Evolutionary conservation across 495 filamentous ascomycete species (phyloP).

Genomic region (Aspergillus nidulans): DNA sequence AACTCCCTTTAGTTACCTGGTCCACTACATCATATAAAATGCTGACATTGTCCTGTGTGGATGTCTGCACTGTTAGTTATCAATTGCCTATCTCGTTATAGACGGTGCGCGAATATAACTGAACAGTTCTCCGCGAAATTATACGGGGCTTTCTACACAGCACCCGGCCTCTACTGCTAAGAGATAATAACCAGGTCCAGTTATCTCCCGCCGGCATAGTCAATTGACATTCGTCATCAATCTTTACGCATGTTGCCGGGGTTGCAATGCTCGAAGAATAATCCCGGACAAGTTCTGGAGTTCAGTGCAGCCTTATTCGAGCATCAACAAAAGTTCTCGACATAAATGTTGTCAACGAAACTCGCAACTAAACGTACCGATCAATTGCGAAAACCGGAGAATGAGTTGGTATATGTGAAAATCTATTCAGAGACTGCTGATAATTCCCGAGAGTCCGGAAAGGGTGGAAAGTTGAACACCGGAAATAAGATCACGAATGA

Average conservation of each 20-base stretch:
- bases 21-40: background rate
- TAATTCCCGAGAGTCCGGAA: slow-evolving; percentile 57
- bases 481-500: slow-evolving; percentile 80
- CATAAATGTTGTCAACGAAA: slow-evolving; percentile 73
- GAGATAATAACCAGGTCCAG: slow-evolving; percentile 55
- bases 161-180: slow-evolving; percentile 51
- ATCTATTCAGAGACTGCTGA: slow-evolving; percentile 58
- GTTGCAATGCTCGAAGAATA: slow-evolving; percentile 66
- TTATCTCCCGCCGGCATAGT: slow-evolving; percentile 85
- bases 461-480: slow-evolving; percentile 61
- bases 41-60: slow-evolving; percentile 50
- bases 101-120: slow-evolving; percentile 16
- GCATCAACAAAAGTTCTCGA: slow-evolving; percentile 69
- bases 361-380: slow-evolving; percentile 78
- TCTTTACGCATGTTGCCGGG: slow-evolving; percentile 81
- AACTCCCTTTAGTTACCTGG: background rate
- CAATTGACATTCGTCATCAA: slow-evolving; percentile 93
- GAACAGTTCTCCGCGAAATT: slow-evolving; percentile 57
- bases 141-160: slow-evolving; percentile 65
- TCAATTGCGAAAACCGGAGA: slow-evolving; percentile 67
- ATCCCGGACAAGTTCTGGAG: slow-evolving; percentile 67
- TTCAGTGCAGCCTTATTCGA: slow-evolving; percentile 72
- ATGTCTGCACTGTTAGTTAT: slow-evolving; percentile 64
- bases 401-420: slow-evolving; percentile 62
- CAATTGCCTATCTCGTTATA: background rate